Evolutionary conservation across 192 early-diverging fungal genomes (phyloP).

Genomic region (Coemansia sp.): DNA sequence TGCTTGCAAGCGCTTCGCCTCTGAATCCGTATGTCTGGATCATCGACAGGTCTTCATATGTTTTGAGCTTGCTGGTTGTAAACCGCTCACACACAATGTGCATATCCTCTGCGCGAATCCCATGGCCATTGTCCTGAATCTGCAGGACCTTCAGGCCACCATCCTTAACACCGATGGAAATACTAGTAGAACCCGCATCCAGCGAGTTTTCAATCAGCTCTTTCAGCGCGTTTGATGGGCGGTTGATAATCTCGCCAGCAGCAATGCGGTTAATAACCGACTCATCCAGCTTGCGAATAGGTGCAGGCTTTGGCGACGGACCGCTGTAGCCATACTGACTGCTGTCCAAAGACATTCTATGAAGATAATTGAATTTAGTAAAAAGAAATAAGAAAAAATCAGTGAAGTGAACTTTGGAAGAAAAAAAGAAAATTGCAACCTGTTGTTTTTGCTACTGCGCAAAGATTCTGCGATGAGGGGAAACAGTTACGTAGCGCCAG

Average conservation of each 20-base stretch:
- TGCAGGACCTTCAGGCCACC: conserved; percentile 93
- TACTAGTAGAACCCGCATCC: conserved; percentile 87
- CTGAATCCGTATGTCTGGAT: conserved; percentile 96
- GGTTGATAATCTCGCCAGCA: conserved; percentile 96
- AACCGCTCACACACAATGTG: conserved; percentile 91
- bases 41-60: conserved; percentile 79
- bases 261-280: conserved; percentile 94
- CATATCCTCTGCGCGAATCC: conserved; percentile 90
- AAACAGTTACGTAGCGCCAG: too few species aligned
- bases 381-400: neutral
- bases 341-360: neutral
- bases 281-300: conserved; percentile 81
- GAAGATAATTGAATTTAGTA: neutral
- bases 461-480: too few species aligned
- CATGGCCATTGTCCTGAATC: conserved; percentile 94
- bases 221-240: conserved; percentile 94
- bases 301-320: conserved; percentile 22
- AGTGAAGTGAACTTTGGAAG: neutral
- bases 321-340: neutral
- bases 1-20: conserved; percentile 95
- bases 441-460: neutral
- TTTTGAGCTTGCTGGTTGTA: conserved; percentile 88
- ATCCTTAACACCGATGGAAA: conserved; percentile 82
- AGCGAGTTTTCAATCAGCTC: conserved; percentile 96
- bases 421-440: neutral